These are phyloP conservation scores for Durotheca rogersii DNA, from an alignment of 495 filamentous ascomycete genomes.

Conservation along the genomic window DNA sequence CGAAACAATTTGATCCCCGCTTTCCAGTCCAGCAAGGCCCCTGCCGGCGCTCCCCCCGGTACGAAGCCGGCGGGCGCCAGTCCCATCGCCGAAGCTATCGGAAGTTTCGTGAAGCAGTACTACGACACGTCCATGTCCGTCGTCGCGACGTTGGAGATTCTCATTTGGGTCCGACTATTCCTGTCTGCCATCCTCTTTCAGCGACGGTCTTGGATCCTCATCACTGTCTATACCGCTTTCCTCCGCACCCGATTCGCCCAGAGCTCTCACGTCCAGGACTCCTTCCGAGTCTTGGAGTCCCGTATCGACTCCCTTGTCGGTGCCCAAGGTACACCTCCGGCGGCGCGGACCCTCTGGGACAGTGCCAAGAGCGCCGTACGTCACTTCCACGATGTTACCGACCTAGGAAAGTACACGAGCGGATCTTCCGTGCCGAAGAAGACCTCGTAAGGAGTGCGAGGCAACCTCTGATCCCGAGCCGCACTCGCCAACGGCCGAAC, in stretches of 20 bases:
- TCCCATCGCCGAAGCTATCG: constrained; percentile 76
- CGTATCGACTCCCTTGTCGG: constrained; percentile 78
- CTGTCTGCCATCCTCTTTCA: constrained; percentile 78
- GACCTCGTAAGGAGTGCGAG: constrained; percentile 38
- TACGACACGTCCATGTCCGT: constrained; percentile 88
- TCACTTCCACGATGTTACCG: constrained; percentile 76
- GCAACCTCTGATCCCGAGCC: constrained; percentile 4
- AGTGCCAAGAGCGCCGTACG: constrained; percentile 68
- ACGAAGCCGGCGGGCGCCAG: constrained; percentile 65
- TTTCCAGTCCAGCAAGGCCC: constrained; percentile 50
- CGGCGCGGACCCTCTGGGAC: constrained; percentile 80
- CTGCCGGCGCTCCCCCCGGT: constrained; percentile 57
- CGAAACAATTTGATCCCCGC: constrained; percentile 70
- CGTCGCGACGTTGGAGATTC: constrained; percentile 72
- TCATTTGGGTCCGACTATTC: constrained; percentile 79
- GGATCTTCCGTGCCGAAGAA: constrained; percentile 57
- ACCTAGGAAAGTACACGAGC: constrained; percentile 67
- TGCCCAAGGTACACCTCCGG: constrained; percentile 84
- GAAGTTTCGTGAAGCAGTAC: constrained; percentile 93
- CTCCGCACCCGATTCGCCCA: constrained; percentile 87
- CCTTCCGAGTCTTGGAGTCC: constrained; percentile 69
- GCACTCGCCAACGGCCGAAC: constrained; percentile 13
- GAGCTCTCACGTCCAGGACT: constrained; percentile 85
- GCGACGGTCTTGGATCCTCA: constrained; percentile 84
- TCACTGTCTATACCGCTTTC: constrained; percentile 85